Base-by-base conservation (phyloP, 495 filamentous ascomycete species). In the Cercophora sp. region DNA sequence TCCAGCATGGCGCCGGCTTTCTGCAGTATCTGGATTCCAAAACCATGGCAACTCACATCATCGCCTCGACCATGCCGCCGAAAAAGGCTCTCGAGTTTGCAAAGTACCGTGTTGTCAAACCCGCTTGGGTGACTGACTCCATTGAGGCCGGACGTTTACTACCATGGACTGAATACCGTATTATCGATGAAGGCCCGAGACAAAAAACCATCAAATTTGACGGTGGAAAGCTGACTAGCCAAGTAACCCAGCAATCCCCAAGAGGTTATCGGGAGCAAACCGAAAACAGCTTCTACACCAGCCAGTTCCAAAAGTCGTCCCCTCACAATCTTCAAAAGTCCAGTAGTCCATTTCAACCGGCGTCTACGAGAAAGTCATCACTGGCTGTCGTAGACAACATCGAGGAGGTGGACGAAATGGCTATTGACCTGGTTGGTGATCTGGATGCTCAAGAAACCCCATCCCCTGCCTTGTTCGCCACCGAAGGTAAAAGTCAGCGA, bases 21-120 rank as follows among this genome's bases (percentile, higher is more conserved):
- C 80, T 94, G 47, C 92, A 96, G 64, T 96, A 96, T 63, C 75
- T 97, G n/a, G 89, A 93, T 63, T 85, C 85, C 29, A 97, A 96
- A 74, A 96, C 91, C 0, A 81, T 82, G 58, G 89, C 90, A 0
- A 98, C 93, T 2, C 94, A 97, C 66, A 94, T 98, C 60, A 90
- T 98, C 61, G 90, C 92, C 4, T 89, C 87, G 39, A 84, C 82
- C 48, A 76, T 98, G 27, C 92, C 93, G 2, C 88, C 88, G 0
- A 97, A 96, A 75, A 98, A 98, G 63, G 79, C 81, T 24, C 82
- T 88, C 26, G 93, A 96, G 54, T 96, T 94, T 56, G 74, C 71
- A 18, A 82, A 80, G 50, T 97, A 96, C 61, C 83, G 89, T 24
- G 88, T 98, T 20, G 93, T 96, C 56, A 95, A 91, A 68, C 93